A percentile compares a stretch with the other conserved stretches of the same genome.
These are phyloP conservation scores for Craterostigma plantagineum DNA, from an alignment of 257 asterid species.

Conservation along the genomic window DNA sequence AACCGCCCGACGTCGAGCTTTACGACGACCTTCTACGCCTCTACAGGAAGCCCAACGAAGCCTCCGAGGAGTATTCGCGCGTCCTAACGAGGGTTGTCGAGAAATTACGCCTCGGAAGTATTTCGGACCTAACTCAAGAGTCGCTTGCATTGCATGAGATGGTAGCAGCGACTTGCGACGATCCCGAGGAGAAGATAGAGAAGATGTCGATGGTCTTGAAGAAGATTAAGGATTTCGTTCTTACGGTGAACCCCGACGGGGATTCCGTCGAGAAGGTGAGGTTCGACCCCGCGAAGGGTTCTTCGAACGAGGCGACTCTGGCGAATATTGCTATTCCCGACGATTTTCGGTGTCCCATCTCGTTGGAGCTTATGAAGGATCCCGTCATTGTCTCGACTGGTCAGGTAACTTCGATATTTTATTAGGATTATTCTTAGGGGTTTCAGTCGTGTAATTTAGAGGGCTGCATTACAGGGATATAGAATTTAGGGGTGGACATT, in stretches of 20 bases:
- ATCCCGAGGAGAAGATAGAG: slow-evolving; percentile 77
- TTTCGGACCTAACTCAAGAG: slow-evolving; percentile 79
- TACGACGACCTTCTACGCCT: slow-evolving; percentile 62
- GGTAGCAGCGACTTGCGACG: slow-evolving; percentile 77
- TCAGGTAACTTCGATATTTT: slow-evolving; percentile 49
- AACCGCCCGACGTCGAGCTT: slow-evolving; percentile 57
- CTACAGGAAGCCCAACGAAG: slow-evolving; percentile 22
- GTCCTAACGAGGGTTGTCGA: slow-evolving; percentile 52
- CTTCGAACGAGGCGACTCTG: slow-evolving; percentile 20
- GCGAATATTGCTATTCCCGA: slow-evolving; percentile 69
- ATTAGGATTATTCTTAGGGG: too few species aligned
- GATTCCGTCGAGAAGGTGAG: slow-evolving; percentile 22
- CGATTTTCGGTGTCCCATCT: slow-evolving; percentile 94
- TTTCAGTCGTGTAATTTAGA: too few species aligned
- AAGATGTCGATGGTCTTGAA: slow-evolving; percentile 83
- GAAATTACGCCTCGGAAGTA: slow-evolving; percentile 61
- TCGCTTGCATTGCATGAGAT: slow-evolving; percentile 91
- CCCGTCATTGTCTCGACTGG: slow-evolving; percentile 98
- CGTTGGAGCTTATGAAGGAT: slow-evolving; percentile 87
- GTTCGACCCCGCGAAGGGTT: slow-evolving; percentile 32
- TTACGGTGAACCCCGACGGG: slow-evolving; percentile 51
- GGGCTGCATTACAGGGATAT: too few species aligned
- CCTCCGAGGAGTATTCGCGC: slow-evolving; percentile 27
- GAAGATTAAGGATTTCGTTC: slow-evolving; percentile 88
- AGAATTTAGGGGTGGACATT: too few species aligned